Percentiles rank a stretch among this genome's conserved stretches.
Conservation (phyloP, 345 rosid genomes). For the Melastoma malabathricum region DNA sequence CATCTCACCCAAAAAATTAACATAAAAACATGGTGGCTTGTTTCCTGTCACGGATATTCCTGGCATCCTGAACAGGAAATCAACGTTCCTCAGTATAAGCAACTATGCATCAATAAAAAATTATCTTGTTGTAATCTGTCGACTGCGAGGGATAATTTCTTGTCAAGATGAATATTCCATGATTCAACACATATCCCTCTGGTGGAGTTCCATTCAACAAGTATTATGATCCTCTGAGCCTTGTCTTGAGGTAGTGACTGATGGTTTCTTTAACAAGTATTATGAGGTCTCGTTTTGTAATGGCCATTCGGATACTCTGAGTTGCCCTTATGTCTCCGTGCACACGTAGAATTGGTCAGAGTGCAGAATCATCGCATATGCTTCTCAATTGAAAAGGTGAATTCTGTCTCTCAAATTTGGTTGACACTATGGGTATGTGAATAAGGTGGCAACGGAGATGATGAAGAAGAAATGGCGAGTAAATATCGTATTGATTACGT, state of each 20-base stretch:
- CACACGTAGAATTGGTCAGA: constrained; percentile 31
- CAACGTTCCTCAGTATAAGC: constrained; percentile 28
- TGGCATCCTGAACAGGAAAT: constrained; percentile 33
- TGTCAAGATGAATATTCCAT: too few species aligned
- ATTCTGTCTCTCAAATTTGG: too few species aligned
- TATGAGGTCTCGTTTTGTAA: constrained; percentile 30
- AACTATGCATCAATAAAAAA: constrained; percentile 34
- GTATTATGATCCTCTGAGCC: constrained; percentile 29
- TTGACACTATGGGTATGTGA: too few species aligned
- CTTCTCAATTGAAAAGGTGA: too few species aligned
- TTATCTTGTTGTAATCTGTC: constrained; percentile 35
- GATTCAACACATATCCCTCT: too few species aligned
- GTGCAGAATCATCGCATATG: constrained; percentile 33
- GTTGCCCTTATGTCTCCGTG: constrained; percentile 33
- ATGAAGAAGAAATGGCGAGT: too few species aligned
- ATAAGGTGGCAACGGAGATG: too few species aligned
- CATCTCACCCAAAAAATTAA: too few species aligned
- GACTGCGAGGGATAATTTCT: constrained; percentile 37
- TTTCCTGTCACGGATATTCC: constrained; percentile 29
- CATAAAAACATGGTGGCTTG: too few species aligned
- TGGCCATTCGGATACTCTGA: constrained; percentile 30
- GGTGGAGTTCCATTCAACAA: constrained; percentile 39
- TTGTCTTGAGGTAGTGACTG: constrained; percentile 19
- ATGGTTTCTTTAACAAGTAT: constrained; percentile 30
- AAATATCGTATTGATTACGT: too few species aligned